Evolutionary conservation across 805 yeast species (phyloP), one percentile per base, ranked within the genome.

Genomic region (Wickerhamiella azyma): DNA sequence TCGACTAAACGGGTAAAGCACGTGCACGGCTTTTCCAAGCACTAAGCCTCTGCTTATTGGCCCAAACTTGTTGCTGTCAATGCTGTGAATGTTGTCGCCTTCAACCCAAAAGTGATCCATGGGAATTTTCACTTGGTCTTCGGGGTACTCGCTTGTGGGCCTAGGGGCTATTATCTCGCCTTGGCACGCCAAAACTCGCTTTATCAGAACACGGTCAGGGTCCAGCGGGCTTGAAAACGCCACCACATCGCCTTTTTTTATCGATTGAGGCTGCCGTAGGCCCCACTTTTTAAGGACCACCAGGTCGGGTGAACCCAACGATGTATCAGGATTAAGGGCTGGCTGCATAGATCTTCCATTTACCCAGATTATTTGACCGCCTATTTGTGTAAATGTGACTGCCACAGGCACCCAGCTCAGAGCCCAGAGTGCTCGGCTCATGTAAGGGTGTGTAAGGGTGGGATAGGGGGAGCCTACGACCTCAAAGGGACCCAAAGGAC

Each of bases 41-140:
- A 86, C 78, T 48, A 89, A 64, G 0, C 89, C 95, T 33, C 77
- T 72, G 13, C 94, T 79, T 0, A 89, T 72, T 0, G 96, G 94
- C 0, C 97, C 97, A 65, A 83, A 89, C 8, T 71, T 74, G 60
- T 86, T 88, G 43, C 89, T 79, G 63, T 89, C 97, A 1, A 86
- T 66, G 0, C 94, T 80, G 39, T 69, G 69, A 13, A 75, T 62
- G 59, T 85, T 86, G 61, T 89, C 97, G 6, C 97, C 97, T 60
- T 89, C 96, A 0, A 86, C 86, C 96, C 96, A 89, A 6, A 85
- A 54, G 59, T 89, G 96, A 55, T 77, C 80, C 46, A 81, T 64
- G 2, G 96, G 96, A 2, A 89, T 66, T 29, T 65, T 61, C 5
- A 80, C 78, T 38, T 67, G 63, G 1, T 69, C 66, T 57, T 77